Evolutionary conservation across 2,329 filamentous ascomycete species (phyloP).

Genomic region (Canariomyces notabilis): DNA sequence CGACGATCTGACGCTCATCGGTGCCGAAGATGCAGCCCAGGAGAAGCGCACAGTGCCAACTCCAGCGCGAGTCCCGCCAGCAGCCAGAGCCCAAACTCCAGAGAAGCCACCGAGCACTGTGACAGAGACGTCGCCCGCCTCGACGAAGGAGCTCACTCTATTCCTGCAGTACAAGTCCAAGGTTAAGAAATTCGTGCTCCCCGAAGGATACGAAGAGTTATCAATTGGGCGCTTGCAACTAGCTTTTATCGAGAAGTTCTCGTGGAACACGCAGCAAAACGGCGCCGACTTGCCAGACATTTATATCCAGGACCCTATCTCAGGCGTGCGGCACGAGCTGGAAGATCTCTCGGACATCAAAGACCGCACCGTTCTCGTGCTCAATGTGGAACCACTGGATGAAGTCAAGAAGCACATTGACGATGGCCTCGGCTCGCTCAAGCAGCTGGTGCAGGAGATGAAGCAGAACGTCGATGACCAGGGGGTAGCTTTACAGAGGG

Average conservation of each 20-base stretch:
- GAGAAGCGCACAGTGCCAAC: constrained; percentile 11
- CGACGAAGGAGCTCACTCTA: constrained; percentile 81
- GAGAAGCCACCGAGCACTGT: constrained; percentile 51
- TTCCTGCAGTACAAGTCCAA: constrained; percentile 96
- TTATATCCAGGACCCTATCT: constrained; percentile 93
- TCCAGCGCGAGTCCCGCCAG: constrained; percentile 2
- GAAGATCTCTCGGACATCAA: constrained; percentile 92
- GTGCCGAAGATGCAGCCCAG: constrained; percentile 27
- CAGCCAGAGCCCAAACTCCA: constrained; percentile 28
- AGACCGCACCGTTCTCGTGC: constrained; percentile 87
- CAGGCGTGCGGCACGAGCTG: constrained; percentile 92
- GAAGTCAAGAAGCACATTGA: constrained; percentile 97
- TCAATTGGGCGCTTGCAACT: constrained; percentile 85
- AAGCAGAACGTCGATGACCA: constrained; percentile 81
- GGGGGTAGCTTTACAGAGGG: constrained; percentile 71
- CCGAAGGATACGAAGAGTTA: constrained; percentile 77
- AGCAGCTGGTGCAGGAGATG: constrained; percentile 78
- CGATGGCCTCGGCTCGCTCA: constrained; percentile 77
- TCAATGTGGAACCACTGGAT: constrained; percentile 89
- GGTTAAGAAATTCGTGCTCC: constrained; percentile 90
- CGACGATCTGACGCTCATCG: constrained; percentile 40
- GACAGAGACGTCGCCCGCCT: constrained; percentile 63
- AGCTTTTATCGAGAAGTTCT: constrained; percentile 98
- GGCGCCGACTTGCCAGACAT: constrained; percentile 92
- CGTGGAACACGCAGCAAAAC: constrained; percentile 95